A percentile compares a stretch with the other conserved stretches of the same genome.
Evolutionary conservation across 257 asterid genomes (phyloP).

Genomic region (Salvia miltiorrhiza): DNA sequence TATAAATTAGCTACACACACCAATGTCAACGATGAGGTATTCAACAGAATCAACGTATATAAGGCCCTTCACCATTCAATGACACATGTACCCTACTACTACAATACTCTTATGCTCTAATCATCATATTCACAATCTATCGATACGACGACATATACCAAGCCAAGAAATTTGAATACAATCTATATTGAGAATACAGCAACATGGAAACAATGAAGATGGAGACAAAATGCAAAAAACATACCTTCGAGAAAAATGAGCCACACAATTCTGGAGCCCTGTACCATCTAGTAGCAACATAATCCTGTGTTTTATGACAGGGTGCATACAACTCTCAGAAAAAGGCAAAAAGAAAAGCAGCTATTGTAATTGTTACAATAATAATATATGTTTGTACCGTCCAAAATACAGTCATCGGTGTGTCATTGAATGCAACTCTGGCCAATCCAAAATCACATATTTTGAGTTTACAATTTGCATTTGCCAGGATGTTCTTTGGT

Average conservation of each 20-base stretch:
- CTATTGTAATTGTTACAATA: neutral
- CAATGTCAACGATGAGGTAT: neutral
- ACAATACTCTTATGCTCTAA: neutral
- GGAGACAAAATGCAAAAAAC: neutral
- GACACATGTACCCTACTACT: neutral
- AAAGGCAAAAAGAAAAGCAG: neutral
- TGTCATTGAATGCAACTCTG: constrained; percentile 88
- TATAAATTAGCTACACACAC: neutral
- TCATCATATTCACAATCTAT: neutral
- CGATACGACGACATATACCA: constrained; percentile 17
- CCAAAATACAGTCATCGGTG: constrained; percentile 90
- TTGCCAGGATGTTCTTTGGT: constrained; percentile 88
- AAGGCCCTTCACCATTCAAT: neutral
- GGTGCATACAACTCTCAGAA: neutral
- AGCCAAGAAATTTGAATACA: neutral
- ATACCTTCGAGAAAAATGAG: constrained; percentile 87
- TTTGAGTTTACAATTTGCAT: constrained; percentile 94
- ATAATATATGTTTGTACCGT: constrained; percentile 49
- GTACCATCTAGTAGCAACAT: constrained; percentile 97
- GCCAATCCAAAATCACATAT: constrained; percentile 97
- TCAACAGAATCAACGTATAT: neutral
- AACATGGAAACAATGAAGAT: neutral
- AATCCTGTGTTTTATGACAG: constrained; percentile 49
- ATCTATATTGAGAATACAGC: neutral
- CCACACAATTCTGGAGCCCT: constrained; percentile 97